These are phyloP conservation scores for Hanseniaspora thailandica DNA, from an alignment of 805 yeast genomes.

Conservation along the genomic window DNA sequence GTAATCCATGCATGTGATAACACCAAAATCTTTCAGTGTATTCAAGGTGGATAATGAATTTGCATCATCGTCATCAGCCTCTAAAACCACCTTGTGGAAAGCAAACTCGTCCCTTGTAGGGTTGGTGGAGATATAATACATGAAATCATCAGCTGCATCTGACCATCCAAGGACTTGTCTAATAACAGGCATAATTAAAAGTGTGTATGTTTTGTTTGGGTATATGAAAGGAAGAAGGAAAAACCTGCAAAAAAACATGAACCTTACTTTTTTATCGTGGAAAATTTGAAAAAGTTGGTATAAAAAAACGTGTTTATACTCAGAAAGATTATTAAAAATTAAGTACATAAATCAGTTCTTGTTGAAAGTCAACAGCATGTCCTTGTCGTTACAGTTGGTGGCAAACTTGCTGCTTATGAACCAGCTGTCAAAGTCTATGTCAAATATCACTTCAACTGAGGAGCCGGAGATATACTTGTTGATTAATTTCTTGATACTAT, in stretches of 20 bases:
- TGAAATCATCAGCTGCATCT: slow-evolving; percentile 24
- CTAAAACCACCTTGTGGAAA: slow-evolving; percentile 44
- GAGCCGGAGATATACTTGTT: neutral
- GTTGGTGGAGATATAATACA: slow-evolving; percentile 43
- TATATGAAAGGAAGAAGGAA: neutral
- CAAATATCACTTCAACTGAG: slow-evolving; percentile 2
- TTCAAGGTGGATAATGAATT: slow-evolving; percentile 42
- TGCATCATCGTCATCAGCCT: slow-evolving; percentile 37
- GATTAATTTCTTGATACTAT: neutral
- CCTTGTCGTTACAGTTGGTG: slow-evolving; percentile 1
- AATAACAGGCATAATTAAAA: slow-evolving; percentile 22
- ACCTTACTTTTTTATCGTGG: neutral
- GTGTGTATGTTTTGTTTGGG: neutral
- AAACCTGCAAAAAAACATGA: neutral
- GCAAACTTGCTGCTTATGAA: neutral
- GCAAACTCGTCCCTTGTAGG: slow-evolving; percentile 74
- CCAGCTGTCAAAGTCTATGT: neutral
- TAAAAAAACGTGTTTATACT: neutral
- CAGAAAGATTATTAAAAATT: neutral
- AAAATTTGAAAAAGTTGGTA: neutral
- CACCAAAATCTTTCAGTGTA: slow-evolving; percentile 52
- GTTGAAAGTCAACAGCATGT: slow-evolving; percentile 1
- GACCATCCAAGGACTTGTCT: slow-evolving; percentile 15
- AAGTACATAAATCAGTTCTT: neutral
- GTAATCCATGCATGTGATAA: slow-evolving; percentile 55